Evolutionary conservation across 1,284 basidiomycete species (phyloP).

Genomic region (Rugosomyces carneus): DNA sequence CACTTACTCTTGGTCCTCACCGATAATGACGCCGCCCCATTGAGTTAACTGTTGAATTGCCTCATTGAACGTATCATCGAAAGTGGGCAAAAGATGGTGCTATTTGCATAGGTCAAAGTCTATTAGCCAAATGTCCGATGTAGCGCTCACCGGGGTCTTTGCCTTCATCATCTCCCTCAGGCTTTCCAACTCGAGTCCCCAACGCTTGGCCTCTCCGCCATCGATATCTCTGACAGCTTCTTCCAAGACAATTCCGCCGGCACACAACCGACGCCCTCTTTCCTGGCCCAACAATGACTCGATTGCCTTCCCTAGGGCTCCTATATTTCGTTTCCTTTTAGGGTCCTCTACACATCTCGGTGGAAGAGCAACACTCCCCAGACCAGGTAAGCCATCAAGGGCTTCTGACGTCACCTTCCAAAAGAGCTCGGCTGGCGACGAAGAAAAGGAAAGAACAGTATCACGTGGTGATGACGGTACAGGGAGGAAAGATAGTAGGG

Average conservation of each 20-base stretch:
- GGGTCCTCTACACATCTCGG: constrained; percentile 83
- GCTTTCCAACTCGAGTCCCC: constrained; percentile 59
- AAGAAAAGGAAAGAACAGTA: constrained; percentile 31
- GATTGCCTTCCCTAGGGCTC: constrained; percentile 69
- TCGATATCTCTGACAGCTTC: constrained; percentile 34
- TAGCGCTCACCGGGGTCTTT: constrained; percentile 46
- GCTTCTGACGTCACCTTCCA: constrained; percentile 41
- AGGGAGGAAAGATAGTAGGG: constrained; percentile 52
- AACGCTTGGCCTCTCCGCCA: constrained; percentile 67
- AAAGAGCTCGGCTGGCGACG: constrained; percentile 35
- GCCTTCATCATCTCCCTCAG: constrained; percentile 50
- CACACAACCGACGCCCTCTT: constrained; percentile 68
- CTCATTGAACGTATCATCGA: constrained; percentile 71
- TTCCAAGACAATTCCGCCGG: constrained; percentile 37
- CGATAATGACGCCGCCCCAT: constrained; percentile 76
- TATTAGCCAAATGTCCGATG: not conserved
- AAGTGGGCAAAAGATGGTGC: constrained; percentile 47
- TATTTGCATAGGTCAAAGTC: constrained; percentile 21
- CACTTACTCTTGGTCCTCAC: constrained; percentile 66
- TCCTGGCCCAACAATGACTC: constrained; percentile 64
- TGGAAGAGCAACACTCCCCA: constrained; percentile 76
- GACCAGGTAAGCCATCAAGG: constrained; percentile 70
- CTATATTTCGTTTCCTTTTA: constrained; percentile 72
- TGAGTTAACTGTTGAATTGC: constrained; percentile 78
- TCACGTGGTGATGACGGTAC: constrained; percentile 30